Percentiles rank a stretch among this genome's conserved stretches.
These are phyloP conservation scores for Fusarium sp. DNA, from an alignment of 2,329 filamentous ascomycete species.

Conservation along the genomic window DNA sequence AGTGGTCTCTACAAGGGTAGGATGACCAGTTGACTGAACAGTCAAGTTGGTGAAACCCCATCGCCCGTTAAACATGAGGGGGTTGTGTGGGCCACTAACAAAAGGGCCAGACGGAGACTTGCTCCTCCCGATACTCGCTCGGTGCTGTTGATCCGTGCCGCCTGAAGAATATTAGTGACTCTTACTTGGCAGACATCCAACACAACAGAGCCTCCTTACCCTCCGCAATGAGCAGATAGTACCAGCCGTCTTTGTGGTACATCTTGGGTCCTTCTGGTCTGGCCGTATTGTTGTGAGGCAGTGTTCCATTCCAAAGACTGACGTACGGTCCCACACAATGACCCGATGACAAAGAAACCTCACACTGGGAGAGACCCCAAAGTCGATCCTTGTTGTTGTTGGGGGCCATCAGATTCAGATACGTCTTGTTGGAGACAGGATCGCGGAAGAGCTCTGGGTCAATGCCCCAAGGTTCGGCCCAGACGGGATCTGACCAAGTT, in stretches of 20 bases:
- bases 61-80: not conserved
- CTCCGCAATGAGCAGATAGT: not conserved
- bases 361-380: not conserved
- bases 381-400: not conserved
- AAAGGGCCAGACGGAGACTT: not conserved
- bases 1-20: not conserved
- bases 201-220: accelerated
- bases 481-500: not conserved
- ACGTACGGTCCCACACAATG: not conserved
- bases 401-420: not conserved
- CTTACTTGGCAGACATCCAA: no score
- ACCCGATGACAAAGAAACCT: not conserved
- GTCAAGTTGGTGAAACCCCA: not conserved
- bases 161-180: not conserved
- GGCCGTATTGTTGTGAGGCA: not conserved
- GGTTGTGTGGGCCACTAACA: not conserved
- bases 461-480: not conserved
- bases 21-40: not conserved
- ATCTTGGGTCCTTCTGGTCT: not conserved
- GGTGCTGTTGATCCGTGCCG: not conserved
- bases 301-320: not conserved
- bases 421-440: not conserved
- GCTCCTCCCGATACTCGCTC: not conserved
- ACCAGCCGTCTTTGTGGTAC: not conserved
- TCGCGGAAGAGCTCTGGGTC: not conserved